Base-by-base conservation (phyloP, 2,329 filamentous ascomycete genomes). In the Parascedosporium putredinis region DNA sequence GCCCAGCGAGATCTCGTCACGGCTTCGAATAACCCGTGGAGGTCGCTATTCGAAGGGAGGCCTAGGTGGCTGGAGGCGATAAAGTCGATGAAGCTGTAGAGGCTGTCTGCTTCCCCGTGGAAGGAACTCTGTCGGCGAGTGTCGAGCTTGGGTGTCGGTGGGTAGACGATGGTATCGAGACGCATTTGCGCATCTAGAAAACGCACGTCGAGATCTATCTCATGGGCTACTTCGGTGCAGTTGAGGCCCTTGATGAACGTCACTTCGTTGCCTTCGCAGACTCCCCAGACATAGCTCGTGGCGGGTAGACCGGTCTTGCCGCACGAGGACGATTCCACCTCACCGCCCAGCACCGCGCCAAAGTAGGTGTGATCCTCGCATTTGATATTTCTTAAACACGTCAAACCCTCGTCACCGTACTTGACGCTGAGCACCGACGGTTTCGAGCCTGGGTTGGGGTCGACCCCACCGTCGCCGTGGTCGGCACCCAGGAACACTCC, bases 1-100 rank as follows among this genome's bases (percentile, higher is more conserved):
- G 57, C 50, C 2, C 61, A 51, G 8, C 59, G 52, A 14, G 59
- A 61, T 33, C 55, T 43, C 14, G 59, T 55, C 4, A 61, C 49
- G 14, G 59, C 56, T 18, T 56, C 54, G 31, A 34, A 34, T 12
- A 34, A 34, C 12, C 31, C 49, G 18, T 61, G 59, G 9, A 61
- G 49, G 31, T 14, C 14, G 12, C 14, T 16, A 16, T 34, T 34
- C 3, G 12, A 16, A 16, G 31, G 16, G 31, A 12, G 31, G 31
- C 16, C 31, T 12, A 34, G 5, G 12, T 6, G 31, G 12, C 10
- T 16, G 12, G 31, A 14, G 31, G 31, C 14, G 4, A 14, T 16
- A 6, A 14, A 34, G 31, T 34, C 31, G 31, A 34, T 3, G 16
- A 34, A 34, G 31, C 4, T 3, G 10, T 34, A 34, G 4, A 34